phyloP scores from a whole-genome alignment of 176 grass and related monocot species.

The Rhipidocladum racemiflorum region DNA sequence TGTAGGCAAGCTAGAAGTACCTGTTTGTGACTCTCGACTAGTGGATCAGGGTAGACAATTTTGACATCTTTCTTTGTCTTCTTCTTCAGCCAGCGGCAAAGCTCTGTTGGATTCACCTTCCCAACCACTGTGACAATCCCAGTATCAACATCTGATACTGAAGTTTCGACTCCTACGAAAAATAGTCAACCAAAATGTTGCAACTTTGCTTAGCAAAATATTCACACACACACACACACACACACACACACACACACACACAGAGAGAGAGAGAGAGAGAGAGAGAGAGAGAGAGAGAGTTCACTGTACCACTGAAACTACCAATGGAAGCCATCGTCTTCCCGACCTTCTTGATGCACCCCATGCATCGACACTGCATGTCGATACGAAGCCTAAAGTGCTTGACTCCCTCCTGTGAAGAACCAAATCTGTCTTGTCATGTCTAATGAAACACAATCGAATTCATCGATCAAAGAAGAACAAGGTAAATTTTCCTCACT shows the following conservation, averaged over 20 bases:
- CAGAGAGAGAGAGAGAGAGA: too few species aligned
- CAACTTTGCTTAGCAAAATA: neutral
- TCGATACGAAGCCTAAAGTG: slow-evolving; percentile 31
- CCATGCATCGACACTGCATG: slow-evolving; percentile 41
- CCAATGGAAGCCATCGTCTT: slow-evolving; percentile 38
- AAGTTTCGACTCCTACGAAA: slow-evolving; percentile 10
- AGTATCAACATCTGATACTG: slow-evolving; percentile 18
- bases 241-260: too few species aligned
- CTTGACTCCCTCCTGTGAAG: slow-evolving; percentile 15
- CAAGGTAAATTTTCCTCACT: neutral
- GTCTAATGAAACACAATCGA: neutral
- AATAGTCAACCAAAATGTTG: neutral
- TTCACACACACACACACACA: neutral
- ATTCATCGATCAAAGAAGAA: neutral
- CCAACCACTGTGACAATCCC: slow-evolving; percentile 28
- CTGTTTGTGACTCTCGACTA: slow-evolving; percentile 4
- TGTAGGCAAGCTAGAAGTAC: neutral
- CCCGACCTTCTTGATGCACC: slow-evolving; percentile 38
- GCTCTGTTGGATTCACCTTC: slow-evolving; percentile 26
- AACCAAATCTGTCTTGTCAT: neutral
- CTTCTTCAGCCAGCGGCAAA: slow-evolving; percentile 40
- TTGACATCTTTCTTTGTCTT: slow-evolving; percentile 37
- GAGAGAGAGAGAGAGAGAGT: too few species aligned
- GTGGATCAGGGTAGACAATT: slow-evolving; percentile 12
- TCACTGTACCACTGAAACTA: neutral